Base-by-base conservation (phyloP, 2,329 filamentous ascomycete genomes). In the Colletotrichum sidae region DNA sequence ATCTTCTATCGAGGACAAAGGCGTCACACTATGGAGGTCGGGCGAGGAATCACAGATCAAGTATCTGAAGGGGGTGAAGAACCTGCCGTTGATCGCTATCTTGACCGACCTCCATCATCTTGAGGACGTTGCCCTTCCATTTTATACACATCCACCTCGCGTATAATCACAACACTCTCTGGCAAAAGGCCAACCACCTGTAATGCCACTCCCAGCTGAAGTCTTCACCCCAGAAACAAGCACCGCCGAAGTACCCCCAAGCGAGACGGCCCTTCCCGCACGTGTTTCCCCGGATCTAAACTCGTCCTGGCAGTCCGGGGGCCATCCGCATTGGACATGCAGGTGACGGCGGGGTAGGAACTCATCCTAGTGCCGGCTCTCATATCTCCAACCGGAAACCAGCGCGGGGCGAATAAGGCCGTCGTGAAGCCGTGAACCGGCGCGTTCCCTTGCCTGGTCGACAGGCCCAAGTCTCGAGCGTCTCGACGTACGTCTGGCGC, bases 231-330 rank as follows among this genome's bases (percentile, higher is more conserved):
- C 41, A 13, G 34, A n/a, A 1, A 51, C 35, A 65, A 34, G 42
- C 58, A 65, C 4, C 58, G 58, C 62, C 62, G 62, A 57, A 62
- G 62, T 57, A 49, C 52, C 58, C 13, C 58, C 62, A 65, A 38
- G 52, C 58, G 58, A 65, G 58, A 49, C 62, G 62, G 62, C 41
- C 58, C 46, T 62, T 62, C 47, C 58, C 58, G 62, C 41, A 44
- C 15, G 25, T 38, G 42, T 62, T 53, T 57, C 47, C 58, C 52
- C 46, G 58, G 58, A 65, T 46, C 62, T 57, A 62, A 56, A n/a
- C 62, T 62, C 33, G 15, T 41, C 47, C 41, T 56, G 58, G 46
- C 41, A 65, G 46, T 65, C 58, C 52, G 41, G 52, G 52, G 50
- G 58, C 37, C n/a, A 42, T 39, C 42, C 38, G 51, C 15, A 65